These are phyloP conservation scores for Niveomyces coronatus DNA, from an alignment of 2,329 filamentous ascomycete species.

Conservation along the genomic window DNA sequence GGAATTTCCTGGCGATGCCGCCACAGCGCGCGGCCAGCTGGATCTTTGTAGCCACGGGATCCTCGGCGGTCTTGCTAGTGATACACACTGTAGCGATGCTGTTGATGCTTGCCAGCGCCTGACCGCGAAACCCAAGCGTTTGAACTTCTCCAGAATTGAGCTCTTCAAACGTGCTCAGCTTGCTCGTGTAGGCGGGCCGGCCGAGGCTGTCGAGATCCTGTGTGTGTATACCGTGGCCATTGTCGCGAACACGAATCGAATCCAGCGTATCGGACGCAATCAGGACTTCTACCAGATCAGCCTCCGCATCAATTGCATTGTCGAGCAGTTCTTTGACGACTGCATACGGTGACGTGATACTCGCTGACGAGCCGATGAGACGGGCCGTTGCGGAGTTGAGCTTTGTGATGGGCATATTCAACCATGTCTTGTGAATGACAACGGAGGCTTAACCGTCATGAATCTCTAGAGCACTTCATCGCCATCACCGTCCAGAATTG, in stretches of 20 bases:
- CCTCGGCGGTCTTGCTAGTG: slow-evolving; percentile 52
- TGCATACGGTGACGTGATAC: slow-evolving; percentile 47
- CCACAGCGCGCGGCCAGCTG: slow-evolving; percentile 27
- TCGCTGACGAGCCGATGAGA: slow-evolving; percentile 50
- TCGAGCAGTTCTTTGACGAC: slow-evolving; percentile 70
- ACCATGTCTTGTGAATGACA: not conserved
- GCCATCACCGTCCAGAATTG: too few species aligned
- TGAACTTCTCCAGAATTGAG: slow-evolving; percentile 43
- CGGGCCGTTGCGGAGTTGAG: slow-evolving; percentile 40
- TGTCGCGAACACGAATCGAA: slow-evolving; percentile 59
- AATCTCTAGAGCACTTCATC: too few species aligned
- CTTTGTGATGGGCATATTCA: slow-evolving; percentile 37
- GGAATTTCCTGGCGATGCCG: slow-evolving; percentile 20
- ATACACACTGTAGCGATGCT: slow-evolving; percentile 49
- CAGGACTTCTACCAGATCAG: slow-evolving; percentile 54
- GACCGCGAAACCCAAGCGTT: slow-evolving; percentile 66
- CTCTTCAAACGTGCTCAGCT: slow-evolving; percentile 55
- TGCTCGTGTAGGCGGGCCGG: slow-evolving; percentile 63
- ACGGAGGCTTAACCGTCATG: not conserved
- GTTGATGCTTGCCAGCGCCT: slow-evolving; percentile 58
- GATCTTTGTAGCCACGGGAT: slow-evolving; percentile 46
- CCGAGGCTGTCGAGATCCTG: slow-evolving; percentile 54
- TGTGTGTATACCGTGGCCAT: slow-evolving; percentile 58
- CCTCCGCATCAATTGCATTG: slow-evolving; percentile 63
- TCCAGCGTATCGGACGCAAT: slow-evolving; percentile 58